phyloP scores from a whole-genome alignment of 495 filamentous ascomycete genomes.

The Ascodesmis nigricans region DNA sequence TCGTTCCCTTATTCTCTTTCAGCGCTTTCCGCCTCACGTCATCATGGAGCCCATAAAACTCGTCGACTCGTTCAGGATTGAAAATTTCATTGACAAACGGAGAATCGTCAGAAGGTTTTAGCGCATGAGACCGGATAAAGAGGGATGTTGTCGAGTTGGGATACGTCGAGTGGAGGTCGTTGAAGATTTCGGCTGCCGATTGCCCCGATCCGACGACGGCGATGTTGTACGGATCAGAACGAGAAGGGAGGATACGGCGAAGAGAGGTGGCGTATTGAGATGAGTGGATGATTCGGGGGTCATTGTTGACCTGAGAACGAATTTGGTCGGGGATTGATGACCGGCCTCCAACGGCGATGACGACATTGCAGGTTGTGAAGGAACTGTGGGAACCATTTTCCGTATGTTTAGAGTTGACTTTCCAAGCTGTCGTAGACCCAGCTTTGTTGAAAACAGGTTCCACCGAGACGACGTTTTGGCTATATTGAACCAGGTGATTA shows the following conservation, averaged over 20 bases:
- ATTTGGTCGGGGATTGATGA: slow-evolving; percentile 52
- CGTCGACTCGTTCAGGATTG: slow-evolving; percentile 60
- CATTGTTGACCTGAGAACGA: slow-evolving; percentile 30
- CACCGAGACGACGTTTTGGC: slow-evolving; percentile 50
- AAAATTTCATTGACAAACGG: slow-evolving; percentile 98
- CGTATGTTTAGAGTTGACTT: slow-evolving; percentile 33
- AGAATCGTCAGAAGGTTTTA: slow-evolving; percentile 80
- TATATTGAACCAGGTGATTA: slow-evolving; percentile 55
- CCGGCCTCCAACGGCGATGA: slow-evolving; percentile 66
- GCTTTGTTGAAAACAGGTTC: slow-evolving; percentile 26
- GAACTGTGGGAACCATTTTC: slow-evolving; percentile 30
- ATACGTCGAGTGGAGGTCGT: slow-evolving; percentile 62
- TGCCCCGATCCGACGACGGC: slow-evolving; percentile 76
- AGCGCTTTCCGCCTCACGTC: slow-evolving; percentile 41
- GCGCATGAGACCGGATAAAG: slow-evolving; percentile 53
- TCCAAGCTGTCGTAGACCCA: slow-evolving; percentile 28
- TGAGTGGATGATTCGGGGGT: slow-evolving; percentile 54
- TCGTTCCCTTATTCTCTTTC: slow-evolving; percentile 48
- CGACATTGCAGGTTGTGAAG: slow-evolving; percentile 50
- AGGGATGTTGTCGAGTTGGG: slow-evolving; percentile 53
- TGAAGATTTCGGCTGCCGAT: slow-evolving; percentile 86
- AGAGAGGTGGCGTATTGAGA: slow-evolving; percentile 52
- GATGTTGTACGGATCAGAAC: slow-evolving; percentile 38
- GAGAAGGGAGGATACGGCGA: slow-evolving; percentile 36
- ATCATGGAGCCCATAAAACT: slow-evolving; percentile 40